A percentile compares a stretch with the other conserved stretches of the same genome.
These are phyloP conservation scores for Hyaloscypha bicolor DNA, from an alignment of 495 filamentous ascomycete genomes.

Conservation along the genomic window DNA sequence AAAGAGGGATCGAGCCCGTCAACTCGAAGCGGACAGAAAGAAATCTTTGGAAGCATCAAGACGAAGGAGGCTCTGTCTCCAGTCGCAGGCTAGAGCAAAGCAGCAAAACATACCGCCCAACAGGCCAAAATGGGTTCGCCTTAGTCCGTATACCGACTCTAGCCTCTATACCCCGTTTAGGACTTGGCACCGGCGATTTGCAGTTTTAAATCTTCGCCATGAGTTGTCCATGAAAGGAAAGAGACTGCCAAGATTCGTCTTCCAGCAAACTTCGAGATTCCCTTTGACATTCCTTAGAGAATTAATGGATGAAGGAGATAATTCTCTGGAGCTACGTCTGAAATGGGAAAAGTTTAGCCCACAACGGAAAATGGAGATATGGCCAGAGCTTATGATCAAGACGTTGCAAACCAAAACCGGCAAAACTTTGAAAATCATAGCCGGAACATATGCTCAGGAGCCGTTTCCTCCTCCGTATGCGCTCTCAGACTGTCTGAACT, in stretches of 20 bases:
- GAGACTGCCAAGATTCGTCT: not conserved
- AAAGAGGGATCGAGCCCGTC: not conserved
- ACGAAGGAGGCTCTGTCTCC: not conserved
- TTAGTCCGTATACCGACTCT: not conserved
- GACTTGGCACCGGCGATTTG: not conserved
- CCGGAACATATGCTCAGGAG: slow-evolving; percentile 6
- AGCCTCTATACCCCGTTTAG: not conserved
- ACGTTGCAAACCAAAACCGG: slow-evolving; percentile 13
- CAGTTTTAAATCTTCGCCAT: not conserved
- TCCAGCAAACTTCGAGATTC: not conserved
- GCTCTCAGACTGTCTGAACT: slow-evolving; percentile 24
- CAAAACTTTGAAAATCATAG: slow-evolving; percentile 19
- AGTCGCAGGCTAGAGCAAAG: not conserved
- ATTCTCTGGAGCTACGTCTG: not conserved
- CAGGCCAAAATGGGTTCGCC: not conserved
- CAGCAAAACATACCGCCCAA: not conserved
- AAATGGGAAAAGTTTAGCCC: not conserved
- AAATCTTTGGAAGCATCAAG: not conserved
- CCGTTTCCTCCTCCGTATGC: slow-evolving; percentile 22
- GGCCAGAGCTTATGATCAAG: slow-evolving; percentile 26
- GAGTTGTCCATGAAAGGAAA: not conserved
- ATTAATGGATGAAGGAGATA: not conserved
- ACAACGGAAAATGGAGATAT: slow-evolving; percentile 7
- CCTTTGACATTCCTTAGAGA: not conserved
- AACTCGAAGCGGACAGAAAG: not conserved